Percentiles rank a stretch among this genome's conserved stretches.
These are phyloP conservation scores for Prosopis cineraria DNA, from an alignment of 306 rosid genomes.

Conservation along the genomic window DNA sequence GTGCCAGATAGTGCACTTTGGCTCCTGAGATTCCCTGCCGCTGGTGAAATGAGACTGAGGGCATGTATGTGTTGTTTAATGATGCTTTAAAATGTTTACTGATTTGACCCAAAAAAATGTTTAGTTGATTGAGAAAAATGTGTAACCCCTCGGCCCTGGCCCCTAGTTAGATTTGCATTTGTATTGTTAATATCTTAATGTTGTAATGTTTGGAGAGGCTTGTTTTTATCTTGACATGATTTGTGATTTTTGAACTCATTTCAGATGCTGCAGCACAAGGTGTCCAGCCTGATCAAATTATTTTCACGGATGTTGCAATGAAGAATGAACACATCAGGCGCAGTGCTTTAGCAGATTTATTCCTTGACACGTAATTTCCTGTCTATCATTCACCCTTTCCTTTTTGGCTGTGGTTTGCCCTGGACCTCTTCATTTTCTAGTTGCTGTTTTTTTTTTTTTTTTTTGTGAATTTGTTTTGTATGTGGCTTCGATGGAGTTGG, in stretches of 20 bases:
- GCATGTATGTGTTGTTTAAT: slow-evolving; percentile 63
- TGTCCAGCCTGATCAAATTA: slow-evolving; percentile 87
- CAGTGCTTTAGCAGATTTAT: slow-evolving; percentile 88
- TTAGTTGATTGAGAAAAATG: neutral
- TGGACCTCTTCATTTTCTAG: neutral
- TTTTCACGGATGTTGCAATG: slow-evolving; percentile 98
- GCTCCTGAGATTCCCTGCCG: slow-evolving; percentile 98
- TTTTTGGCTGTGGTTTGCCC: neutral
- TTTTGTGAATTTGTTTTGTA: neutral
- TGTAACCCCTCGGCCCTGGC: neutral
- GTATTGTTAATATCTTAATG: neutral
- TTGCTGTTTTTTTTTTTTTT: neutral
- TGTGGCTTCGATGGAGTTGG: neutral
- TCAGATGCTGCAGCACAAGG: slow-evolving; percentile 94
- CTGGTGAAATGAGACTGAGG: slow-evolving; percentile 91
- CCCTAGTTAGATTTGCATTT: neutral
- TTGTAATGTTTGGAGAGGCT: neutral
- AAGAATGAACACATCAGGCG: slow-evolving; percentile 95
- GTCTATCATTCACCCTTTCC: neutral
- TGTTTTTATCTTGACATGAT: neutral
- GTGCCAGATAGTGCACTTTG: slow-evolving; percentile 97
- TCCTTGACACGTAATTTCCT: slow-evolving; percentile 83
- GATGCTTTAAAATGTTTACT: neutral
- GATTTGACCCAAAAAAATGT: no score
- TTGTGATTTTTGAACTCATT: slow-evolving; percentile 25